These are phyloP conservation scores for Ceratobasidium sp. DNA, from an alignment of 1,284 basidiomycete genomes.

Conservation along the genomic window DNA sequence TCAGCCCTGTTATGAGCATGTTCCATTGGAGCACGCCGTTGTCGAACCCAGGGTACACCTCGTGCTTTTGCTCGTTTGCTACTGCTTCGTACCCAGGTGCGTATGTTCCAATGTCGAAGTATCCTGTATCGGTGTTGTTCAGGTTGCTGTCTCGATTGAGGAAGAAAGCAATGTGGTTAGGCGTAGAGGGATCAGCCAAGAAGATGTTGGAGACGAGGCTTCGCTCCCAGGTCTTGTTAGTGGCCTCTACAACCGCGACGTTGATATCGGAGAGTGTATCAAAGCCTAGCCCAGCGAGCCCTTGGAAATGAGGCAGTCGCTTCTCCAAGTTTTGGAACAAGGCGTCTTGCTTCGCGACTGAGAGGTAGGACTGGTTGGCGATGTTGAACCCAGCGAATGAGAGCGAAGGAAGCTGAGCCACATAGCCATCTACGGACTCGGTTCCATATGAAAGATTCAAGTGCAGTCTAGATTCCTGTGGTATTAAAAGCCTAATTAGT, in stretches of 20 bases:
- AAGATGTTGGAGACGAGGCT: constrained; percentile 34
- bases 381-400: constrained; percentile 35
- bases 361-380: constrained; percentile 29
- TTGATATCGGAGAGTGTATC: constrained; percentile 18
- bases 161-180: constrained; percentile 32
- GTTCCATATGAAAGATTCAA: constrained; percentile 26
- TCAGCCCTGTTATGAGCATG: not conserved
- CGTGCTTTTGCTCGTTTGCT: not conserved
- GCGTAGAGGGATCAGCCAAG: constrained; percentile 19
- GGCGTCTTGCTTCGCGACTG: not conserved
- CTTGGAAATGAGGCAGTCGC: constrained; percentile 20
- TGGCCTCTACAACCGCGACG: not conserved
- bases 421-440: constrained; percentile 1
- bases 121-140: constrained; percentile 23
- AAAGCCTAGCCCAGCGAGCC: constrained; percentile 25
- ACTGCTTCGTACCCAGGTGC: constrained; percentile 23
- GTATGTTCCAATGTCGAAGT: constrained; percentile 29
- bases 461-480: not conserved
- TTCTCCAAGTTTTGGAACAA: not conserved
- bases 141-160: constrained; percentile 20
- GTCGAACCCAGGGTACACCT: not conserved
- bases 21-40: not conserved
- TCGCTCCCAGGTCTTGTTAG: constrained; percentile 16
- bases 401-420: constrained; percentile 11
- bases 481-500: not conserved